Evolutionary conservation across 2,329 filamentous ascomycete species (phyloP).

Genomic region (Aureobasidium namibiae): DNA sequence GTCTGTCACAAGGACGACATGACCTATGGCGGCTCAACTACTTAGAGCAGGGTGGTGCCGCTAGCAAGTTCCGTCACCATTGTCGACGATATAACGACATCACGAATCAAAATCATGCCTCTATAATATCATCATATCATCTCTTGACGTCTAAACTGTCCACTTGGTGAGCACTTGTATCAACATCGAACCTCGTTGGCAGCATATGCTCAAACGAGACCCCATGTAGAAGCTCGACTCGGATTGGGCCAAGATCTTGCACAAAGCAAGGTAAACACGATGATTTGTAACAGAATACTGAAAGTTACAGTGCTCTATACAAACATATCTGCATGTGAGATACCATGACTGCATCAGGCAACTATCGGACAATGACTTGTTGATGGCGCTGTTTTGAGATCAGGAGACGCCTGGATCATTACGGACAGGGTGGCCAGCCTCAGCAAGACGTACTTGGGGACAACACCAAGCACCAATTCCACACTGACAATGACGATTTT

Average conservation of each 20-base stretch:
- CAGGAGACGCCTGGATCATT: neutral
- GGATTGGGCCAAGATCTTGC: no score
- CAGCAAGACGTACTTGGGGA: neutral
- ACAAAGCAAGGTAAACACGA: no score
- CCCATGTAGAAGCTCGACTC: no score
- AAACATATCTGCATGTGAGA: no score
- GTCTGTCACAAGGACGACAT: neutral
- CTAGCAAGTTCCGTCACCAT: neutral
- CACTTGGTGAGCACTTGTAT: neutral
- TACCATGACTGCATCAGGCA: neutral
- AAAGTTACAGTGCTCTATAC: no score
- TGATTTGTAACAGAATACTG: no score
- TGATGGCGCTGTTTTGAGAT: neutral
- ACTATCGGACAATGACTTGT: neutral
- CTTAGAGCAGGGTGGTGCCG: neutral
- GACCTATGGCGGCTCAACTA: neutral
- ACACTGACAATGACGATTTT: no score
- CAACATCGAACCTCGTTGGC: neutral
- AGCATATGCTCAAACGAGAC: neutral
- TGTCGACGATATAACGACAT: neutral
- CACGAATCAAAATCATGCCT: neutral
- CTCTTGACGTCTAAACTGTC: neutral
- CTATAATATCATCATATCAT: neutral
- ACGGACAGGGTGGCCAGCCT: neutral
- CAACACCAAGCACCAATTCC: neutral